Base-by-base conservation (phyloP, 345 rosid genomes). In the Kandelia obovata region DNA sequence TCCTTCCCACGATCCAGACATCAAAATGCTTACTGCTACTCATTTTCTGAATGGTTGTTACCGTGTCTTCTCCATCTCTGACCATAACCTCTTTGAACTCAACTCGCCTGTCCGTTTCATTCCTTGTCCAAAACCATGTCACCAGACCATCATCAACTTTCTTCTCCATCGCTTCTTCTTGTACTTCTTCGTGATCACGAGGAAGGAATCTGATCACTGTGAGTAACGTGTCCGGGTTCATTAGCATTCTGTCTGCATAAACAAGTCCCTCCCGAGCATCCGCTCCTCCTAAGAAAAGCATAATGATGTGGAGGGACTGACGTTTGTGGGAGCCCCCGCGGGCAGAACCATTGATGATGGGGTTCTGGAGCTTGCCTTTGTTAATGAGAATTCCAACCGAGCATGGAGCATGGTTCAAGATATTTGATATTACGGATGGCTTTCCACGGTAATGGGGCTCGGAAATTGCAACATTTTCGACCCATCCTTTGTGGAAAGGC, bases 391-490 rank as follows among this genome's bases (percentile, higher is more conserved):
- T 65, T 30, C 89, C 92, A 0, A 87, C 85, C 2, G 96, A 89
- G 76, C 97, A 91, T 0, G 92, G 96, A 0, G 92, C 85, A 61
- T 86, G 76, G 16, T 58, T 67, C 49, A 89, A 65, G 31, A 91
- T 91, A 8, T 81, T 58, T 4, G 55, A 16, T 69, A 75, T 80
- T 17, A 86, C 72, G 0, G 78, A 39, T 11, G 74, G 63, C 43
- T 73, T 53, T 1, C 87, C 80, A 0, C 59, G 67, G 31, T 66
- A 76, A 16, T 69, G 57, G 25, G 79, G n/a, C 59, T 82, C 81
- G 0, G 78, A 66, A 0, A 67, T 67, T 0, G 61, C 75, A 1
- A 51, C 32, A 43, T 70, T 72, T 0, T 69, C 80, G 4, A 70
- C 77, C 32, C 67, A 28, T n/a, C 82, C 82, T 46, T 62, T 77